Conservation (phyloP, 495 filamentous ascomycete species). For the Trichoderma virens region DNA sequence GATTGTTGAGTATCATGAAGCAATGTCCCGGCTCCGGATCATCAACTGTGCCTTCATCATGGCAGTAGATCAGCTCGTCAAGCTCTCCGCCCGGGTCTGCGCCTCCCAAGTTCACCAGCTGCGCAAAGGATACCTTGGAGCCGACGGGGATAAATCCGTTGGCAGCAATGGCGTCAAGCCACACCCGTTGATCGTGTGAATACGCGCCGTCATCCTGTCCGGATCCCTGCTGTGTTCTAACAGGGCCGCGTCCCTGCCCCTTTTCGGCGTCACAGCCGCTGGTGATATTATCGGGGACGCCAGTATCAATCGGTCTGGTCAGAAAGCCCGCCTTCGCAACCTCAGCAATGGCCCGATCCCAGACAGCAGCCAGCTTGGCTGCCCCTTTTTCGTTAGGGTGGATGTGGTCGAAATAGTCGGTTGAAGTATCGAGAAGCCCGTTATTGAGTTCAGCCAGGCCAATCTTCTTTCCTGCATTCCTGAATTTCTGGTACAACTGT, state of each 20-base stretch:
- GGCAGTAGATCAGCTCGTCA: too few relatives aligned
- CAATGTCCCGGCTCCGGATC: too few relatives aligned
- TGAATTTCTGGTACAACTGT: conserved; percentile 19
- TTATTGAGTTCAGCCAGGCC: conserved; percentile 37
- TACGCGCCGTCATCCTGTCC: neutral
- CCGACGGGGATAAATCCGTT: too few relatives aligned
- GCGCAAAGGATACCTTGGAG: too few relatives aligned
- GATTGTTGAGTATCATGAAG: too few relatives aligned
- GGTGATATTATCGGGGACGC: neutral
- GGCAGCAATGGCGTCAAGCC: too few relatives aligned
- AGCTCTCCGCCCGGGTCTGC: too few relatives aligned
- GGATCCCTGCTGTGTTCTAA: neutral
- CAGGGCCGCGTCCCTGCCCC: too few relatives aligned
- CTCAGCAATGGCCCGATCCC: conserved; percentile 15
- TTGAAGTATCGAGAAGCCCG: conserved; percentile 16
- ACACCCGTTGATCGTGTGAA: too few relatives aligned
- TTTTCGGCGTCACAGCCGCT: neutral
- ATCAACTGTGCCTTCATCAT: too few relatives aligned
- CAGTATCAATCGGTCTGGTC: neutral
- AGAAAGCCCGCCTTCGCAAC: neutral
- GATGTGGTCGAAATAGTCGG: conserved; percentile 29
- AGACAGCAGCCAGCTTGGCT: conserved; percentile 37
- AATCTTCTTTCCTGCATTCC: conserved; percentile 20
- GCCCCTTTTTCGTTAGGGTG: conserved; percentile 39
- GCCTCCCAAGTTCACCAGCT: too few relatives aligned